Conservation (phyloP, 176 grass and related monocot genomes). For the Bolboschoenus planiculmis region DNA sequence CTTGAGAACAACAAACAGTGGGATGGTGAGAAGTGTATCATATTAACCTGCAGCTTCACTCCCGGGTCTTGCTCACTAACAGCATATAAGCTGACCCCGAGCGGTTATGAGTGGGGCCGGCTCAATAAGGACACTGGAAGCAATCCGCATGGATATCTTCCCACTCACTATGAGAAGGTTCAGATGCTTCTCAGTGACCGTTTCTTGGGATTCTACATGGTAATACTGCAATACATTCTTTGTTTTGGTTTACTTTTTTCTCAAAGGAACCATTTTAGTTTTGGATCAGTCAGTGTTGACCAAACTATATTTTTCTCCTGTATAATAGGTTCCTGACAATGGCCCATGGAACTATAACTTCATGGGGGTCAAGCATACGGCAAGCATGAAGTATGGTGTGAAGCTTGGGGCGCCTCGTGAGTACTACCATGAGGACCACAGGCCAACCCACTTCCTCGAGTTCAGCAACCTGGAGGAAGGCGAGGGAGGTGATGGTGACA, state of each 20-base stretch:
- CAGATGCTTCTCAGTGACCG: conserved; percentile 99
- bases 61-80: conserved; percentile 95
- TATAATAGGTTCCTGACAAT: conserved; percentile 67
- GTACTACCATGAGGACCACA: conserved; percentile 90
- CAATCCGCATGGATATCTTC: conserved; percentile 95
- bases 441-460: conserved; percentile 86
- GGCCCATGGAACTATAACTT: conserved; percentile 96
- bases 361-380: conserved; percentile 96
- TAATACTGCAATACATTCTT: conserved; percentile 13
- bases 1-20: conserved; percentile 95
- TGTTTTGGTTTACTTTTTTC: neutral
- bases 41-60: conserved; percentile 93
- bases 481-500: conserved; percentile 55
- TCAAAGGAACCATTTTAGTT: neutral
- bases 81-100: conserved; percentile 90
- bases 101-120: conserved; percentile 90
- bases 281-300: neutral
- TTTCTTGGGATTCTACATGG: conserved; percentile 99
- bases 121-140: conserved; percentile 97
- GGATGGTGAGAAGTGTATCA: conserved; percentile 98
- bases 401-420: conserved; percentile 78
- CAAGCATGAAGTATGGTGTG: conserved; percentile 68
- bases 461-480: conserved; percentile 94
- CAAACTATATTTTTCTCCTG: neutral
- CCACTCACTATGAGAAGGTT: conserved; percentile 97